phyloP scores from a whole-genome alignment of 495 filamentous ascomycete genomes.

The Melanomma pulvis-pyrius region DNA sequence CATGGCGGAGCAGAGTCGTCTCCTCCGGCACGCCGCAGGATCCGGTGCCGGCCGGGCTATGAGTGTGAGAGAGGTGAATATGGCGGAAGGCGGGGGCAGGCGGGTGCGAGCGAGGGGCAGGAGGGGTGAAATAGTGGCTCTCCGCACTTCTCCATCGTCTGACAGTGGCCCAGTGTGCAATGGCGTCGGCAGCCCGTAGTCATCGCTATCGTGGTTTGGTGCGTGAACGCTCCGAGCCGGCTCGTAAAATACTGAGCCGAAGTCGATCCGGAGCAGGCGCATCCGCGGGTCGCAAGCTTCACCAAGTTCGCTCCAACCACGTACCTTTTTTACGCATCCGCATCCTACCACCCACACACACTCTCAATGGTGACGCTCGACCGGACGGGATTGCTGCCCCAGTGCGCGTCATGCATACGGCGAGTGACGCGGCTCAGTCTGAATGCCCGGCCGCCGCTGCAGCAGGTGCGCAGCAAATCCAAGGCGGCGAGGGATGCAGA shows the following conservation, averaged over 20 bases:
- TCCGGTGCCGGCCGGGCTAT: neutral
- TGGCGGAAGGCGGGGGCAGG: neutral
- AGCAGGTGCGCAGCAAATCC: constrained; percentile 55
- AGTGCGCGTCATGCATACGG: constrained; percentile 43
- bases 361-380: constrained; percentile 32
- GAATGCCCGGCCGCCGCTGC: constrained; percentile 23
- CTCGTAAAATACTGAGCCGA: neutral
- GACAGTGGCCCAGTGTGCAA: constrained; percentile 16
- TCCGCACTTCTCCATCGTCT: constrained; percentile 30
- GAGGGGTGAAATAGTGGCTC: constrained; percentile 1
- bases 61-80: neutral
- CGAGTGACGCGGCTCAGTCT: constrained; percentile 35
- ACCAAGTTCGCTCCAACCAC: neutral
- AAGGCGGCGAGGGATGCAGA: constrained; percentile 51
- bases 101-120: constrained; percentile 6
- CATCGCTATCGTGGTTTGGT: constrained; percentile 21
- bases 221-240: neutral
- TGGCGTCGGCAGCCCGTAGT: constrained; percentile 23
- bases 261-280: constrained; percentile 5
- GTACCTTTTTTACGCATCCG: constrained; percentile 9
- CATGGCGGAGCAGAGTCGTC: constrained; percentile 54
- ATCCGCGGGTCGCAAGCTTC: constrained; percentile 28
- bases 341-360: neutral
- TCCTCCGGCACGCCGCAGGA: constrained; percentile 4
- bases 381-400: constrained; percentile 36